These are phyloP conservation scores for Cadophora luteo-olivacea DNA, from an alignment of 2,329 filamentous ascomycete species.

Conservation along the genomic window DNA sequence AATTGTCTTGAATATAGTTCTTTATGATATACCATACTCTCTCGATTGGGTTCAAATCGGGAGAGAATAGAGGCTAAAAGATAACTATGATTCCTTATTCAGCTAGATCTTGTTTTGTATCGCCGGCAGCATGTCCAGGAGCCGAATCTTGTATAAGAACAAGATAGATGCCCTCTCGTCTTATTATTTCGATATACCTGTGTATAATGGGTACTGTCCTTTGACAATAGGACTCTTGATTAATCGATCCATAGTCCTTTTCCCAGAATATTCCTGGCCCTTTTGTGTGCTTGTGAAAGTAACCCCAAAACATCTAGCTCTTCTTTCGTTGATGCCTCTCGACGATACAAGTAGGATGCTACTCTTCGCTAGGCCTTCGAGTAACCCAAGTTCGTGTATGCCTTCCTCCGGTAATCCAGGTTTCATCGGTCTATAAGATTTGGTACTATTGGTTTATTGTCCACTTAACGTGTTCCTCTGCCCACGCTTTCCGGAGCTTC, in stretches of 20 bases:
- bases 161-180: slow-evolving; percentile 16
- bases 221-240: slow-evolving; percentile 8
- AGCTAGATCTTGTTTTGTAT: slow-evolving; percentile 21
- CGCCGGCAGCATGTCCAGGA: slow-evolving; percentile 7
- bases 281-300: slow-evolving; percentile 24
- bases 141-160: slow-evolving; percentile 16
- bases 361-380: slow-evolving; percentile 18
- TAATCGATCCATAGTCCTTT: slow-evolving; percentile 39
- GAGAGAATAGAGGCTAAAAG: slow-evolving; percentile 28
- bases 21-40: slow-evolving; percentile 31
- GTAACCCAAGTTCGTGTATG: slow-evolving; percentile 27
- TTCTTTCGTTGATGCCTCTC: slow-evolving; percentile 23
- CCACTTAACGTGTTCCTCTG: slow-evolving; percentile 18
- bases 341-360: slow-evolving; percentile 16
- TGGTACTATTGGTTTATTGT: slow-evolving; percentile 23
- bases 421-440: slow-evolving; percentile 30
- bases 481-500: slow-evolving; percentile 10
- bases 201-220: slow-evolving; percentile 16
- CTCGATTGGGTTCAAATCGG: slow-evolving; percentile 27
- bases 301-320: slow-evolving; percentile 29
- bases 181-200: slow-evolving; percentile 16
- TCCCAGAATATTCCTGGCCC: slow-evolving; percentile 26
- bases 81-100: slow-evolving; percentile 24
- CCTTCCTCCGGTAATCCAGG: slow-evolving; percentile 27
- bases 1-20: slow-evolving; percentile 27